These are phyloP conservation scores for Diutina siamensis DNA, from an alignment of 1,139 yeast species.

Conservation along the genomic window DNA sequence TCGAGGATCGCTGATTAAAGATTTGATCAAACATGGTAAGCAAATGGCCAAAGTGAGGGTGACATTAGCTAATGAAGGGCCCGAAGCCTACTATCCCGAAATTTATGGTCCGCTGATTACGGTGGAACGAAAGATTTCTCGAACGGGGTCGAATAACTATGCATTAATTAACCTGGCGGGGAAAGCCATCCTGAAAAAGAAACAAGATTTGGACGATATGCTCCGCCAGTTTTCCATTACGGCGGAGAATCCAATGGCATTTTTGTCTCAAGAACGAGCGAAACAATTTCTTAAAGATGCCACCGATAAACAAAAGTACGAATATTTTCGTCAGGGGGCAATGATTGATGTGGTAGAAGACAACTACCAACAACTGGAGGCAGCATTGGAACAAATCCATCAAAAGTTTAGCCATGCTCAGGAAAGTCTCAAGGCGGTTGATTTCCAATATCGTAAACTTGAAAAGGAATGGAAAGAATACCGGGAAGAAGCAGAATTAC, in stretches of 20 bases:
- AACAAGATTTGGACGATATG: constrained; percentile 55
- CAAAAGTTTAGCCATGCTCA: neutral
- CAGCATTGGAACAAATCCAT: neutral
- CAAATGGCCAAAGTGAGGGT: constrained; percentile 51
- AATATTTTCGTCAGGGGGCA: constrained; percentile 72
- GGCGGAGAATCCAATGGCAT: constrained; percentile 86
- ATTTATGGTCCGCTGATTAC: constrained; percentile 57
- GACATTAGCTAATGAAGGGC: constrained; percentile 50
- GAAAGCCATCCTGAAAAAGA: constrained; percentile 46
- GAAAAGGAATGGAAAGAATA: neutral
- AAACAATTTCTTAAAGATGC: constrained; percentile 76
- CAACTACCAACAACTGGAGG: neutral
- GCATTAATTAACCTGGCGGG: constrained; percentile 41
- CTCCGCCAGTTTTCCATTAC: constrained; percentile 63
- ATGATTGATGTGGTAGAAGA: constrained; percentile 21
- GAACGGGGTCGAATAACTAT: constrained; percentile 42
- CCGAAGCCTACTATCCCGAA: constrained; percentile 51
- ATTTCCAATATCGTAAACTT: neutral
- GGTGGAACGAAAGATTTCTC: constrained; percentile 57
- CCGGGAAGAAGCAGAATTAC: constrained; percentile 13
- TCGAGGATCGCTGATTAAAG: constrained; percentile 63
- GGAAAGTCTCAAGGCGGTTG: neutral
- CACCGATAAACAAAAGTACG: constrained; percentile 58
- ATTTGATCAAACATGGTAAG: constrained; percentile 70
- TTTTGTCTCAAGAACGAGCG: constrained; percentile 90